Percentiles rank a stretch among this genome's conserved stretches.
Evolutionary conservation across 805 yeast species (phyloP).

Genomic region (Candida ficus): DNA sequence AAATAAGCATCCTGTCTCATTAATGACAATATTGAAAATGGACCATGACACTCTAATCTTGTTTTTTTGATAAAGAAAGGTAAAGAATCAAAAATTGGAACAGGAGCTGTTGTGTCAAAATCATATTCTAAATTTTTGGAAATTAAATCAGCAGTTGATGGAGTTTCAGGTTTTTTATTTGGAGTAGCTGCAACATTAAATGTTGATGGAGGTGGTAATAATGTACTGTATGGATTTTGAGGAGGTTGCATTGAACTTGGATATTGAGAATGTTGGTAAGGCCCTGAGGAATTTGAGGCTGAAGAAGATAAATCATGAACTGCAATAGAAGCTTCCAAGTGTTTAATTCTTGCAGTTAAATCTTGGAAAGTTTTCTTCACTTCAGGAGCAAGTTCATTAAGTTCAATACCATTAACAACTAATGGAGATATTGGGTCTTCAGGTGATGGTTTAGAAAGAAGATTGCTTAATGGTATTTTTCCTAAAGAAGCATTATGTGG

Average conservation of each 20-base stretch:
- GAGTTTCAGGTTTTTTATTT: too few relatives aligned
- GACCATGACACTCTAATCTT: slow-evolving; percentile 44
- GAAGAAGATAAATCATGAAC: slow-evolving; percentile 27
- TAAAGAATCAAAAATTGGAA: slow-evolving; percentile 39
- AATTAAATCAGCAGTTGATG: too few relatives aligned
- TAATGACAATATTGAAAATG: slow-evolving; percentile 44
- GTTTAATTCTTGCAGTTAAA: slow-evolving; percentile 37
- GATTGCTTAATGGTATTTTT: background rate
- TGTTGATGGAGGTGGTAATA: slow-evolving; percentile 6
- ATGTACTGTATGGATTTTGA: too few relatives aligned
- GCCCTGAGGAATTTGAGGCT: background rate
- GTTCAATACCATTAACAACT: slow-evolving; percentile 1
- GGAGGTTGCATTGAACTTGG: too few relatives aligned
- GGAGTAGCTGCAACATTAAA: background rate
- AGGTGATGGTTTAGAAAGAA: background rate
- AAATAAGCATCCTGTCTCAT: slow-evolving; percentile 42
- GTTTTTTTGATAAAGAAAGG: slow-evolving; percentile 38
- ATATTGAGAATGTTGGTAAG: too few relatives aligned
- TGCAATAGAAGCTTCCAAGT: slow-evolving; percentile 41
- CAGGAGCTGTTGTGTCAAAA: slow-evolving; percentile 28
- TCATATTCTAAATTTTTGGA: slow-evolving; percentile 9
- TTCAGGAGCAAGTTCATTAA: slow-evolving; percentile 7
- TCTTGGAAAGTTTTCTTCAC: slow-evolving; percentile 22
- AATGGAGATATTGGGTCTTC: too few relatives aligned
- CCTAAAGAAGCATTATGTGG: too few relatives aligned